Base-by-base conservation (phyloP, 2,329 filamentous ascomycete genomes). In the Calonectria pauciramosa region DNA sequence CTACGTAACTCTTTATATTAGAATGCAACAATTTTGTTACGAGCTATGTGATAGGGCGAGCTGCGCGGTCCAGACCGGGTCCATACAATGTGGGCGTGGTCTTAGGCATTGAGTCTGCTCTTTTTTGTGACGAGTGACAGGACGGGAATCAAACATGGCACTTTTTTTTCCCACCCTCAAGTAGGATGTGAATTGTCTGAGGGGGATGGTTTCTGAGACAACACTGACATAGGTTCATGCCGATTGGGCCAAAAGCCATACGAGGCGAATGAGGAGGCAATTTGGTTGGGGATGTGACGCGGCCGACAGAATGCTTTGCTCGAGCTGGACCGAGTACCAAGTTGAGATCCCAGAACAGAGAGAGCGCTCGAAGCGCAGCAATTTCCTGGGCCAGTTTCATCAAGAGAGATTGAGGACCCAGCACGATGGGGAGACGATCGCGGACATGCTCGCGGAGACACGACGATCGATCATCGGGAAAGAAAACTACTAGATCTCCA, bases 21-120 rank as follows among this genome's bases (percentile, higher is more conserved):
- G 56, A 60, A 60, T 60, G 56, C 56, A 41, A 60, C 56, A 60
- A 18, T 60, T 60, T 60, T 60, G n/a, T 38, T 28, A 41, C 60
- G 60, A 34, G 60, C 36, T 3, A 47, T 44, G 36, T 65, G 38
- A 47, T 47, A 47, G 60, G 60, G 26, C 26, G 28, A 47, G 38
- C 26, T 14, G 5, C 14, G 13, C 2, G 38, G 60, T 65, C 60
- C 44, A n/a, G 60, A 65, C 60, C 60, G 60, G 28, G 60, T 28
- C 36, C 38, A 63, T 63, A 36, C n/a, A 34, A 47, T 47, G 41
- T 14, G 7, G 14, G 38, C 11, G 13, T 60, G n/a, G 56, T 60
- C 34, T 60, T 34, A 60, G 34, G 56, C n/a, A 41, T 60, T 23
- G 56, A 28, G 14, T 60, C n/a, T 47, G 20, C n/a, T 38, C 34